These are phyloP conservation scores for Closterium sp. DNA, from an alignment of 139 green algal genomes.

Conservation along the genomic window DNA sequence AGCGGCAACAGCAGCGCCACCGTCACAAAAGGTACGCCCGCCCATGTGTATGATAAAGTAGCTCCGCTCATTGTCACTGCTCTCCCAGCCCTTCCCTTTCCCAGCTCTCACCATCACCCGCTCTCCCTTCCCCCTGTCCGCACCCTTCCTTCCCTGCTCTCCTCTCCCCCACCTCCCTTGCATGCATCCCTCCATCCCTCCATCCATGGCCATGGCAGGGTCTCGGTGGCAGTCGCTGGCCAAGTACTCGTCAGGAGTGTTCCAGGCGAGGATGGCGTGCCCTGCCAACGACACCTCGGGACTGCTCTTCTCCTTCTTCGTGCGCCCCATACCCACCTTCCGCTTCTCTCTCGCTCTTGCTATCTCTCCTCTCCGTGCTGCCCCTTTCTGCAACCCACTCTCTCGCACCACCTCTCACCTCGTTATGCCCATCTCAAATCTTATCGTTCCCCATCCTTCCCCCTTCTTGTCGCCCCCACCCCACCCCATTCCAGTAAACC, in stretches of 20 bases:
- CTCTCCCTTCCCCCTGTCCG: too few relatives aligned
- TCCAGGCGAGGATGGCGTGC: constrained; percentile 29
- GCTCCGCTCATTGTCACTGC: too few relatives aligned
- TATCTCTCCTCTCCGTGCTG: background rate
- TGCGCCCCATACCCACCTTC: background rate
- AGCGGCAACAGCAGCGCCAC: background rate
- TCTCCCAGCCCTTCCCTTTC: too few relatives aligned
- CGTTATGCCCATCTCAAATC: background rate
- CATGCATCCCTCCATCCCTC: background rate
- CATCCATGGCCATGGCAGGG: background rate
- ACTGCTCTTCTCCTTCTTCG: constrained; percentile 37
- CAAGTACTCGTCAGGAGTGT: constrained; percentile 7
- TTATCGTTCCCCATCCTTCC: background rate
- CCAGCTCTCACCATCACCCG: too few relatives aligned
- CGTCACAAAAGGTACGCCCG: background rate
- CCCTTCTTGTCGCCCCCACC: too few relatives aligned
- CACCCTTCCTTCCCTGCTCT: too few relatives aligned
- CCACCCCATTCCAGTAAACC: background rate
- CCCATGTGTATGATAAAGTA: too few relatives aligned
- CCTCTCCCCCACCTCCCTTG: too few relatives aligned
- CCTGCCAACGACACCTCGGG: constrained; percentile 17
- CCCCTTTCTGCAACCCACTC: too few relatives aligned
- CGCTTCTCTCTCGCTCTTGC: background rate
- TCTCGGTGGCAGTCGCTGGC: background rate
- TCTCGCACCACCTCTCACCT: background rate